Percentiles rank a stretch among this genome's conserved stretches.
These are phyloP conservation scores for Waltergamsia citrina DNA, from an alignment of 2,329 filamentous ascomycete genomes.

Conservation along the genomic window DNA sequence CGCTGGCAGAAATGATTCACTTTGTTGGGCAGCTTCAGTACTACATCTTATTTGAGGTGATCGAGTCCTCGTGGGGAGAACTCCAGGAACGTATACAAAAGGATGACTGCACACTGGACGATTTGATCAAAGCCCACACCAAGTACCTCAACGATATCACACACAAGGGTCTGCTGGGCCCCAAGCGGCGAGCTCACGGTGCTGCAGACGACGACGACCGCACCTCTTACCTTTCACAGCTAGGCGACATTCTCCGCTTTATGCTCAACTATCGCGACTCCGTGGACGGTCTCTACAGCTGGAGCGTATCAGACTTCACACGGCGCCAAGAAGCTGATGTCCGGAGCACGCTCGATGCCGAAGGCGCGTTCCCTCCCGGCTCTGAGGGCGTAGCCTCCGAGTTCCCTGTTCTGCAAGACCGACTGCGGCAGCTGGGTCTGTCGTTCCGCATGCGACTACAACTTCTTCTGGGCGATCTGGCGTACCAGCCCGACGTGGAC, in stretches of 20 bases:
- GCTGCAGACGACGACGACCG: constrained; percentile 50
- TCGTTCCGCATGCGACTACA: constrained; percentile 74
- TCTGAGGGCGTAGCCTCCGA: constrained; percentile 50
- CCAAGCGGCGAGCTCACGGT: constrained; percentile 35
- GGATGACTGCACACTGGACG: constrained; percentile 85
- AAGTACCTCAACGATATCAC: constrained; percentile 91
- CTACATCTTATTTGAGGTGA: constrained; percentile 97
- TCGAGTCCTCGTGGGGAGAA: constrained; percentile 90
- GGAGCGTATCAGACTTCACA: constrained; percentile 90
- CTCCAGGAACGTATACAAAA: constrained; percentile 74
- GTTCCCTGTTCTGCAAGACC: constrained; percentile 65
- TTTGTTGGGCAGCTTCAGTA: constrained; percentile 96
- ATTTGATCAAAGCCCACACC: constrained; percentile 85
- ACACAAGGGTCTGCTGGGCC: constrained; percentile 86
- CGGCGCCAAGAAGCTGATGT: constrained; percentile 78
- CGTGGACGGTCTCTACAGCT: constrained; percentile 89
- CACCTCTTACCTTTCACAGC: constrained; percentile 76
- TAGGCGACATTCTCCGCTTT: constrained; percentile 83
- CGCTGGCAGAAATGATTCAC: constrained; percentile 95
- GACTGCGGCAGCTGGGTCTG: constrained; percentile 60
- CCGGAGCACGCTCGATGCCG: constrained; percentile 49
- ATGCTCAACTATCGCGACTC: constrained; percentile 93
- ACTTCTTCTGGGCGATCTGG: constrained; percentile 77
- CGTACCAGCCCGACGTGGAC: constrained; percentile 89
- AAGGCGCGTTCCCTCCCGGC: constrained; percentile 11